These are phyloP conservation scores for Plasmodium gonderi DNA, from an alignment of 169 alveolate genomes.

Conservation along the genomic window DNA sequence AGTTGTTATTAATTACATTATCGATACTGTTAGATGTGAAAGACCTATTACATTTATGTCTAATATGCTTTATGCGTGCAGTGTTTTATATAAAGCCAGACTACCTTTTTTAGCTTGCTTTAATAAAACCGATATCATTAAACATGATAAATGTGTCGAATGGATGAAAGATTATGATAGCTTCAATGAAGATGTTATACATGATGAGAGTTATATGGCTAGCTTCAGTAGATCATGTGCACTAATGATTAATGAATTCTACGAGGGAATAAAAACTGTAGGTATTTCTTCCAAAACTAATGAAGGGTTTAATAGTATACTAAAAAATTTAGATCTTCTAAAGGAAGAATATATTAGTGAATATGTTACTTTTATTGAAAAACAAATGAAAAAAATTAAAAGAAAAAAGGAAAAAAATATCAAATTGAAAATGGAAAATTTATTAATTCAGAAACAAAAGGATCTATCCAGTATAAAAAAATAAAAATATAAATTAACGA, in stretches of 20 bases:
- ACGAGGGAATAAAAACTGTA: slow-evolving; percentile 83
- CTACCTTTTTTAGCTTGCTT: slow-evolving; percentile 94
- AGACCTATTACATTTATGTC: slow-evolving; percentile 98
- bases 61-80: slow-evolving; percentile 97
- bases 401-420: slow-evolving; percentile 71
- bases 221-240: slow-evolving; percentile 92
- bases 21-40: slow-evolving; percentile 96
- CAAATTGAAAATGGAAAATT: slow-evolving; percentile 74
- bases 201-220: slow-evolving; percentile 92
- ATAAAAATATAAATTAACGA: slow-evolving; percentile 55
- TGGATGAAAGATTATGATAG: slow-evolving; percentile 94
- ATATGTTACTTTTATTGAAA: slow-evolving; percentile 60
- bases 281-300: slow-evolving; percentile 91
- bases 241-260: slow-evolving; percentile 93
- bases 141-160: slow-evolving; percentile 82
- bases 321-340: slow-evolving; percentile 79
- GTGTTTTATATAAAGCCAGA: slow-evolving; percentile 95
- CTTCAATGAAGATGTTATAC: slow-evolving; percentile 89
- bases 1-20: slow-evolving; percentile 92
- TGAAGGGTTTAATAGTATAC: slow-evolving; percentile 88
- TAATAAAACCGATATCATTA: slow-evolving; percentile 94
- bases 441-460: slow-evolving; percentile 58
- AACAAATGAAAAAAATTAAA: slow-evolving; percentile 77
- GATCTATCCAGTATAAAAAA: slow-evolving; percentile 77
- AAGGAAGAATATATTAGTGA: slow-evolving; percentile 82